Conservation (phyloP, 2,329 filamentous ascomycete species). For the Daldinia sp. region DNA sequence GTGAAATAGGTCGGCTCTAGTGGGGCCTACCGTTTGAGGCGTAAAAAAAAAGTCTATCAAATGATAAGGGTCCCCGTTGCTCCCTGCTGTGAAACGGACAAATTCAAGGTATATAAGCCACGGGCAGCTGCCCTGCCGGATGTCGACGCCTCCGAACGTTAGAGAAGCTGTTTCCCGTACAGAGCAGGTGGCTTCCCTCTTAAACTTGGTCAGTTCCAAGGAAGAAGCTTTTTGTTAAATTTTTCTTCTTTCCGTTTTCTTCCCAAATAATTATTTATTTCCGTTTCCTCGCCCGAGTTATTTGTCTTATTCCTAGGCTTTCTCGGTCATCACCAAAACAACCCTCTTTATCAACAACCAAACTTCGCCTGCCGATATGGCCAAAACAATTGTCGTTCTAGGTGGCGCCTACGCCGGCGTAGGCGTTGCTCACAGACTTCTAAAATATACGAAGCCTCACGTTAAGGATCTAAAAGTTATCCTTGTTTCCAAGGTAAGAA, state of each 20-base stretch:
- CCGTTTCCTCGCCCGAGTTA: not conserved
- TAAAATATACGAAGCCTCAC: slow-evolving; percentile 59
- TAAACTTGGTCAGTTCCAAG: too few relatives aligned
- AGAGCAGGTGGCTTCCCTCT: too few relatives aligned
- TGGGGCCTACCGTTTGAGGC: slow-evolving; percentile 37
- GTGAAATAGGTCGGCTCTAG: slow-evolving; percentile 10
- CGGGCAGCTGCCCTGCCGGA: not conserved
- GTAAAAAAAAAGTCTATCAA: slow-evolving; percentile 26
- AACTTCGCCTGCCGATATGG: slow-evolving; percentile 49
- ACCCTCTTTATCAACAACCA: slow-evolving; percentile 9
- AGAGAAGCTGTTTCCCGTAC: not conserved
- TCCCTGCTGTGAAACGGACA: slow-evolving; percentile 26
- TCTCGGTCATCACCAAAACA: not conserved
- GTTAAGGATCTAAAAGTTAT: slow-evolving; percentile 61
- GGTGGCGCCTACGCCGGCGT: slow-evolving; percentile 64
- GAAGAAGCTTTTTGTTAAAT: too few relatives aligned
- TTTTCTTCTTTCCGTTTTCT: not conserved
- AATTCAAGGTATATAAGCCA: slow-evolving; percentile 25
- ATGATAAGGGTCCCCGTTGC: slow-evolving; percentile 28
- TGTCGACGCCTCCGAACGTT: not conserved
- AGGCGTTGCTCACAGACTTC: slow-evolving; percentile 61
- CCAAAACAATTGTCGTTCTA: slow-evolving; percentile 62
- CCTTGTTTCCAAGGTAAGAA: slow-evolving; percentile 62
- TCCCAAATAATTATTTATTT: slow-evolving; percentile 1
- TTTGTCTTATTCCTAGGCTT: not conserved